Base-by-base conservation (phyloP, 192 early-diverging fungal genomes). In the Coemansia sp. region DNA sequence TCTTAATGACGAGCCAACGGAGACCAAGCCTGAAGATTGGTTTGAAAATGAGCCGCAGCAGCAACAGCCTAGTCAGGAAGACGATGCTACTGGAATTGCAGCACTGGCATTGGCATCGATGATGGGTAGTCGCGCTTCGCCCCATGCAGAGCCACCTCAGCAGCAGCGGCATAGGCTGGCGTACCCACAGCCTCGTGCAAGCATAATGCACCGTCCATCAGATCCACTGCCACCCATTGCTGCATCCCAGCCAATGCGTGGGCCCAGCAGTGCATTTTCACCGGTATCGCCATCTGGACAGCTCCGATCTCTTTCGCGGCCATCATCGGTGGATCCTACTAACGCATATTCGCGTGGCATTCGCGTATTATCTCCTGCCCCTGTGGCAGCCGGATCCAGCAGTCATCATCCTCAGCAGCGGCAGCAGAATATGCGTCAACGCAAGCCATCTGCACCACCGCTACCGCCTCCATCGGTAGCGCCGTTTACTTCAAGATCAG, bases 51-150 rank as follows among this genome's bases (percentile, higher is more conserved):
- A 35, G 12, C 50, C 50, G 3, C 16, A 6, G 20, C 43, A 18
- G 47, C 33, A 4, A 9, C 49, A 18, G 15, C 51, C 44, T 16
- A 59, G 33, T 7, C 36, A 31, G 6, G 72, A 77, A 45, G 68
- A 70, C 0, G 73, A 70, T 8, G 68, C 66, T 8, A 77, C 73
- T 3, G 73, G 73, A 1, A 69, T 77, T 16, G 73, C 73, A 1
- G 73, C 73, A 4, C 14, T 77, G 59, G 73, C 73, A 18, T 43
- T 77, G 51, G 73, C 73, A 26, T 65, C 73, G 12, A 77, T 77
- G 73, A 70, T 75, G 72, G 72, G 59, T 2, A 19, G 49, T 6
- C 55, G 61, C n/a, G 26, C 53, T 14, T 46, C 53, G 12, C 21
- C 46, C 5, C 21, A n/a, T 10, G 26, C 23, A 26, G 46, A 48